These are phyloP conservation scores for Iris pallida DNA, from an alignment of 116 monocot species.

Conservation along the genomic window DNA sequence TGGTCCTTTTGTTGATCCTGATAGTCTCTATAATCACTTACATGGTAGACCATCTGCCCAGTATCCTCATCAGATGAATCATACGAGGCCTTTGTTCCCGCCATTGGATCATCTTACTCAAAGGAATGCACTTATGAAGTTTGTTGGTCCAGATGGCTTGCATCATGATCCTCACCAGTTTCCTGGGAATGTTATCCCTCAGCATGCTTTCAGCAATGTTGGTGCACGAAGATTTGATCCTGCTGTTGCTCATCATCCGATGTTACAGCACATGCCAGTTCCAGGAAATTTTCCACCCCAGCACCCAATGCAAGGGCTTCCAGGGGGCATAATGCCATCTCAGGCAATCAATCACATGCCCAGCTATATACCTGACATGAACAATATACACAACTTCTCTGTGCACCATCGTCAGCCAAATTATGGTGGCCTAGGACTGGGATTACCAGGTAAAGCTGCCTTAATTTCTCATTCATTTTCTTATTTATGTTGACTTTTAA, in stretches of 20 bases:
- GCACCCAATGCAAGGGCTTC: slow-evolving; percentile 30
- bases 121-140: slow-evolving; percentile 39
- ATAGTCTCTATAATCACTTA: slow-evolving; percentile 24
- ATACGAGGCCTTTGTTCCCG: slow-evolving; percentile 13
- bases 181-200: slow-evolving; percentile 26
- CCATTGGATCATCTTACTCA: slow-evolving; percentile 22
- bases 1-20: slow-evolving; percentile 11
- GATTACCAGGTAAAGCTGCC: slow-evolving; percentile 40
- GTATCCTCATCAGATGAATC: slow-evolving; percentile 22
- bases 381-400: slow-evolving; percentile 34
- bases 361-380: slow-evolving; percentile 39
- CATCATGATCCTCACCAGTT: slow-evolving; percentile 37
- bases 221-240: slow-evolving; percentile 38
- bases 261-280: slow-evolving; percentile 32
- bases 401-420: slow-evolving; percentile 38
- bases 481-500: too few species aligned
- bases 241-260: slow-evolving; percentile 25
- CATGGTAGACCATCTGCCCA: slow-evolving; percentile 25
- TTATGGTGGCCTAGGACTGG: slow-evolving; percentile 35
- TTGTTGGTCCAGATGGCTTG: slow-evolving; percentile 27
- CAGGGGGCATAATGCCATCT: slow-evolving; percentile 37
- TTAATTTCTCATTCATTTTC: too few species aligned
- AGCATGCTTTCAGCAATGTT: slow-evolving; percentile 14
- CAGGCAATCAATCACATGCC: slow-evolving; percentile 42
- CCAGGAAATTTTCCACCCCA: slow-evolving; percentile 33